Evolutionary conservation across 2,329 filamentous ascomycete genomes (phyloP).

Genomic region (Colletotrichum cereale): DNA sequence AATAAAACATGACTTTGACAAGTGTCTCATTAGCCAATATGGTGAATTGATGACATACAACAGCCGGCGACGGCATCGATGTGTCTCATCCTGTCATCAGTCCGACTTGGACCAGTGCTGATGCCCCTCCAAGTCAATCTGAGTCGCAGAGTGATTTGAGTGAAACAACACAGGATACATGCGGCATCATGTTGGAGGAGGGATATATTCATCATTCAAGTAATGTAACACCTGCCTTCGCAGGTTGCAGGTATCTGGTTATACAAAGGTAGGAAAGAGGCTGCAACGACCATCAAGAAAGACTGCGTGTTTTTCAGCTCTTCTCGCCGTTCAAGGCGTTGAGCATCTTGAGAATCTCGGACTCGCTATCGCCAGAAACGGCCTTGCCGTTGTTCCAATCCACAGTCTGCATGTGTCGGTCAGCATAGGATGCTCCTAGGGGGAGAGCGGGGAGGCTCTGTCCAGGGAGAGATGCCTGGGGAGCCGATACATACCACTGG

Average conservation of each 20-base stretch:
- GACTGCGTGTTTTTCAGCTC: constrained; percentile 17
- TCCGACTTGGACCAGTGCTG: neutral
- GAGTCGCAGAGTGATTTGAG: too few species aligned
- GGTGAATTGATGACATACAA: neutral
- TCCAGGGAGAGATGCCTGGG: neutral
- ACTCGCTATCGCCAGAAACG: constrained; percentile 82
- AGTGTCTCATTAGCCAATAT: neutral
- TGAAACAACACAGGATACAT: neutral
- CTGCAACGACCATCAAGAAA: neutral
- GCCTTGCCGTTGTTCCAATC: constrained; percentile 95
- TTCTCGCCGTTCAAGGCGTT: constrained; percentile 61
- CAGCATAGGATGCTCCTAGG: neutral
- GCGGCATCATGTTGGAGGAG: neutral
- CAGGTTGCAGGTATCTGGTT: constrained; percentile 16
- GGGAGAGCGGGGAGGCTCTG: neutral
- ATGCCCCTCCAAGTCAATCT: too few species aligned
- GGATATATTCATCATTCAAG: constrained; percentile 32
- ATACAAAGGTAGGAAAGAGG: constrained; percentile 23
- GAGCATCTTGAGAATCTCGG: constrained; percentile 88
- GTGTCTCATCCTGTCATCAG: neutral
- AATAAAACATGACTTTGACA: neutral
- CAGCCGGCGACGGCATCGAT: neutral
- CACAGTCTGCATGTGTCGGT: constrained; percentile 66
- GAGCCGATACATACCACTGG: constrained; percentile 75
- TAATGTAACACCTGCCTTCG: constrained; percentile 4